Percentiles rank a stretch among this genome's conserved stretches.
These are phyloP conservation scores for Geotrichum aggregatum DNA, from an alignment of 1,139 yeast genomes.

Conservation along the genomic window DNA sequence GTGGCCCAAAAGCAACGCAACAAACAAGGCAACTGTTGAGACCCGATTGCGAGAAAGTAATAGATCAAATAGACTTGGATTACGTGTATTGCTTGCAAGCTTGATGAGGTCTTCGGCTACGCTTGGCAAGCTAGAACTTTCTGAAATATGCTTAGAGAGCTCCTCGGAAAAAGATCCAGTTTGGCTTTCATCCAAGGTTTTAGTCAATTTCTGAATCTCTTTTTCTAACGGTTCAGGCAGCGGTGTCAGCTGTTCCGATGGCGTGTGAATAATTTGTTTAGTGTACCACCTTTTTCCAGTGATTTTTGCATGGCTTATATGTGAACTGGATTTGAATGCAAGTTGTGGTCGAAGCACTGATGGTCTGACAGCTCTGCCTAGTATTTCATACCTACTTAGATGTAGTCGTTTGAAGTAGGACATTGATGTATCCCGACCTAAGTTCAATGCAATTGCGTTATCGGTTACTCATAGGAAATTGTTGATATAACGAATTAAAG, in stretches of 20 bases:
- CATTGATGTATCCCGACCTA: constrained; percentile 7
- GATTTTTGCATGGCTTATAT: no score
- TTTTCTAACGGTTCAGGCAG: background rate
- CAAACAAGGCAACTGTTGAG: constrained; percentile 14
- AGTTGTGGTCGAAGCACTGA: background rate
- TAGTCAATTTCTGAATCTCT: background rate
- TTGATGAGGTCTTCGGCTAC: background rate
- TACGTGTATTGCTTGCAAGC: background rate
- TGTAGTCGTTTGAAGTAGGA: constrained; percentile 8
- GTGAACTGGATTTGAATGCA: background rate
- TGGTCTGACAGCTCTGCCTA: constrained; percentile 1
- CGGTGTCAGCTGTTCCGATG: background rate
- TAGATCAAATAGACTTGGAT: background rate
- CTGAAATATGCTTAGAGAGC: background rate
- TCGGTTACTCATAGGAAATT: constrained; percentile 7
- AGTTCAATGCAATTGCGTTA: constrained; percentile 1
- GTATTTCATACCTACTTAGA: constrained; percentile 4
- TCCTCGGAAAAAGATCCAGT: background rate
- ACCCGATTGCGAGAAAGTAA: background rate
- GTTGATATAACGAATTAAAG: background rate
- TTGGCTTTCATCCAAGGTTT: background rate
- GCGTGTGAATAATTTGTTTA: background rate
- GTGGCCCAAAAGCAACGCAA: constrained; percentile 2
- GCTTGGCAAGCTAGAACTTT: no score
- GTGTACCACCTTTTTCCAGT: background rate